Base-by-base conservation (phyloP, 257 asterid species). In the Lycium ferocissimum region DNA sequence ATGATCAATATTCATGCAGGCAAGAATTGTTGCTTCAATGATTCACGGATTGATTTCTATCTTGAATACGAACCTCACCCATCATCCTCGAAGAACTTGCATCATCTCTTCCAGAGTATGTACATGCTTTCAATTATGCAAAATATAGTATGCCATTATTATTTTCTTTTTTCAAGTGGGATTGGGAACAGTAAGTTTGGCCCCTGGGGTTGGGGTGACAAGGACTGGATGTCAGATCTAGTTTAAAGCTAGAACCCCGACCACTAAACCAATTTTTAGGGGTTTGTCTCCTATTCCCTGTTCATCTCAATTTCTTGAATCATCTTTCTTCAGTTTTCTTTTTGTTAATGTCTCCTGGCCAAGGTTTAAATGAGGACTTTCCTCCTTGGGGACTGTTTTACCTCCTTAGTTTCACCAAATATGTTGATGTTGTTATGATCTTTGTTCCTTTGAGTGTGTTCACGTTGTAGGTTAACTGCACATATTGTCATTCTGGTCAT, bases 1-100 rank as follows among this genome's bases (percentile, higher is more conserved):
- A 49, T 76, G 63, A 76, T 22, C 82, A 63, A 13, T 67, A 40
- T 79, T 35, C 20, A 72, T 91, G 89, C 97, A 96, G 99, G 99
- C 87, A 82, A 89, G 88, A 95, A 92, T 83, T 96, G 99, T 91
- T 96, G 98, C 91, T 94, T 95, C 94, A 96, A 96, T 84, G 88
- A 90, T 92, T 93, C 98, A 5, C 93, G 96, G 84, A 91, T 95
- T 20, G 92, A 91, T 79, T 87, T 87, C 89, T 96, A 95, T 88
- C 99, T 96, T 37, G 95, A 91, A 84, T 92, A 89, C 11, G 99
- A 96, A 92, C 99, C 99, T 43, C 97, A 95, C 82, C 98, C 98
- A 81, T 87, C 99, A 83, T 96, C 98, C 83, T 80, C 97, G 1
- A 96, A 93, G 91, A 96, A 96, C 87, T 86, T 96, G 91, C 90